These are phyloP conservation scores for Trichothecium roseum DNA, from an alignment of 2,329 filamentous ascomycete species.

Conservation along the genomic window DNA sequence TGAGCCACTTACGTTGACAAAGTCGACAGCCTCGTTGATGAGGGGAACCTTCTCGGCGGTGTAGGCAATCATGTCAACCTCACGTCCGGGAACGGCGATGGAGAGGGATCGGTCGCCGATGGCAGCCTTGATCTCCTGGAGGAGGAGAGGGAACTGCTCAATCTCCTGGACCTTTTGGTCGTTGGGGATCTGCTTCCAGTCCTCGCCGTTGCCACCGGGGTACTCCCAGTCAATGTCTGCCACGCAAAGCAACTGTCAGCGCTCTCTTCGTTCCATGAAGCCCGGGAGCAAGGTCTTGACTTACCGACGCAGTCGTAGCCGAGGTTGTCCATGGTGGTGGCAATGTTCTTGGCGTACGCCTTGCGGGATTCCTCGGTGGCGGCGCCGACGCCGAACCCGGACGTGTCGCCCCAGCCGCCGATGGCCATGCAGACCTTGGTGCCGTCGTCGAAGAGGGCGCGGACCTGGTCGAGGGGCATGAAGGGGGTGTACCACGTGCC, in stretches of 20 bases:
- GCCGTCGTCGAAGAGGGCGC: slow-evolving; percentile 38
- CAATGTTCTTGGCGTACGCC: slow-evolving; percentile 47
- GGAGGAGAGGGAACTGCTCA: slow-evolving; percentile 48
- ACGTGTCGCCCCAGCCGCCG: slow-evolving; percentile 54
- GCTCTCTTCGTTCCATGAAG: too few species aligned
- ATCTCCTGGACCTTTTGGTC: slow-evolving; percentile 48
- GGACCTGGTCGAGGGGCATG: slow-evolving; percentile 37
- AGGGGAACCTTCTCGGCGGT: slow-evolving; percentile 42
- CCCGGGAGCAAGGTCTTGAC: slow-evolving; percentile 10
- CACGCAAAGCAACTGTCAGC: not conserved
- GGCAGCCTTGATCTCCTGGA: slow-evolving; percentile 45
- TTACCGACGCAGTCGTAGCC: slow-evolving; percentile 51
- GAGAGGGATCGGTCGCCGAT: slow-evolving; percentile 54
- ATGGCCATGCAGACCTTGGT: slow-evolving; percentile 54
- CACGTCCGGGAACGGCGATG: slow-evolving; percentile 54
- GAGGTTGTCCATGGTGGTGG: slow-evolving; percentile 37
- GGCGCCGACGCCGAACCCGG: slow-evolving; percentile 41
- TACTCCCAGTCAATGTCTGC: slow-evolving; percentile 59
- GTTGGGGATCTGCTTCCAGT: slow-evolving; percentile 56
- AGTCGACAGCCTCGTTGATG: slow-evolving; percentile 52
- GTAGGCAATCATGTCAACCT: slow-evolving; percentile 59
- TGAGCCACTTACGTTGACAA: slow-evolving; percentile 40
- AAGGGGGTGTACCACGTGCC: slow-evolving; percentile 38
- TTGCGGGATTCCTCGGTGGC: slow-evolving; percentile 34
- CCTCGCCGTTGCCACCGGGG: slow-evolving; percentile 53